Conservation (phyloP, 208 protist species). For the Phytomonas sp. region DNA sequence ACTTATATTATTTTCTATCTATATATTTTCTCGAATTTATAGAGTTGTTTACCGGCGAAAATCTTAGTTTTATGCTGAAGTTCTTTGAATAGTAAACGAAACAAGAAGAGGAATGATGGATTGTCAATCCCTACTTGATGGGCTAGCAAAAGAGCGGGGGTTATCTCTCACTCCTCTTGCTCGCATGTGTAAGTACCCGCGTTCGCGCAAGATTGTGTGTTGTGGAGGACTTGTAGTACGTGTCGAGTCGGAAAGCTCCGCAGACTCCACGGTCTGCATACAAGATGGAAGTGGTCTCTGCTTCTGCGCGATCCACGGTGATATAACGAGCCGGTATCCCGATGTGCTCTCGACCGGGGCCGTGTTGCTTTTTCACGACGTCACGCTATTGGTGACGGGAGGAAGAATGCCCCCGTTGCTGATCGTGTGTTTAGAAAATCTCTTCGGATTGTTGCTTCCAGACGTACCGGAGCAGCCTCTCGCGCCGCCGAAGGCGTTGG, state of each 20-base stretch:
- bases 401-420: conserved; percentile 56
- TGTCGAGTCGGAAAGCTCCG: conserved; percentile 64
- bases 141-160: conserved; percentile 32
- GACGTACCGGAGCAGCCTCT: conserved; percentile 6
- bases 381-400: conserved; percentile 45
- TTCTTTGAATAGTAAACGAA: background rate
- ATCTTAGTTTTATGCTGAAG: background rate
- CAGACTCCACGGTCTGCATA: conserved; percentile 71
- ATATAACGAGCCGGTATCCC: conserved; percentile 62
- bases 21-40: background rate
- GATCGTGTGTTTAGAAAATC: conserved; percentile 70
- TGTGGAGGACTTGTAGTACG: conserved; percentile 68
- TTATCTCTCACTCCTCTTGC: conserved; percentile 39
- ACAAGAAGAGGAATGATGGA: conserved; percentile 29
- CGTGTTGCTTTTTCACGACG: conserved; percentile 57
- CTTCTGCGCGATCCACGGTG: conserved; percentile 71
- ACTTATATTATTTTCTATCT: background rate
- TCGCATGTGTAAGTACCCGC: conserved; percentile 20
- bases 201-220: conserved; percentile 60
- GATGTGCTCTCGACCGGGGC: conserved; percentile 56
- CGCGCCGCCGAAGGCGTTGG: background rate
- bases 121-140: conserved; percentile 39
- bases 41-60: background rate
- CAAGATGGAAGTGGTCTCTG: conserved; percentile 49
- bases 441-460: conserved; percentile 63